Evolutionary conservation across 1,284 basidiomycete species (phyloP).

Genomic region (Papiliotrema flavescens): DNA sequence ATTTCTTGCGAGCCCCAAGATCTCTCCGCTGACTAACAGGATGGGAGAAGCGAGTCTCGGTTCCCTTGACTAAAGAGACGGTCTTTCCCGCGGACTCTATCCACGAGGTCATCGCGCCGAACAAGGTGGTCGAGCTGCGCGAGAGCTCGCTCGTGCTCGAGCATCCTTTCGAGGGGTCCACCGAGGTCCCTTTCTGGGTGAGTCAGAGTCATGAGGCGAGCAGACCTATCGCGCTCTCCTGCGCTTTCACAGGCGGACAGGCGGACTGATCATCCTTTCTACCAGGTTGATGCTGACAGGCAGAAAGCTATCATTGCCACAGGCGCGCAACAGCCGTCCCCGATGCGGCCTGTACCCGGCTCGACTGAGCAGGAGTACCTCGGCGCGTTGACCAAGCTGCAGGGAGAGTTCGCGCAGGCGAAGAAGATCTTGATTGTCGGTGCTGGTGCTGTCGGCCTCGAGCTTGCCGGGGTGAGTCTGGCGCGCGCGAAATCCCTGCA

Average conservation of each 20-base stretch:
- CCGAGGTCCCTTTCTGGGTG: conserved; percentile 45
- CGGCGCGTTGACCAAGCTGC: conserved; percentile 24
- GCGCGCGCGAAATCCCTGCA: too few relatives aligned
- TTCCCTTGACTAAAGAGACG: conserved; percentile 30
- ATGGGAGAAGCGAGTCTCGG: conserved; percentile 46
- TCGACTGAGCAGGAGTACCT: conserved; percentile 23
- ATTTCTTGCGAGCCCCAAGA: too few relatives aligned
- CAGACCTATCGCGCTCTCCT: too few relatives aligned
- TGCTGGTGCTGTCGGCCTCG: conserved; percentile 52
- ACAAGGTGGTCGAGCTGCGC: conserved; percentile 44
- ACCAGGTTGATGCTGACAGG: neutral
- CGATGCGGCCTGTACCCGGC: conserved; percentile 38
- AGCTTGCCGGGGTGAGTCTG: conserved; percentile 49
- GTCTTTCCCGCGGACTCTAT: conserved; percentile 37
- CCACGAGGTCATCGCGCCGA: conserved; percentile 36
- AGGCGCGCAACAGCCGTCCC: conserved; percentile 40
- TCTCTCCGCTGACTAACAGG: conserved; percentile 20
- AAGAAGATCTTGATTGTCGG: conserved; percentile 46
- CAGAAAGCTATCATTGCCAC: conserved; percentile 43
- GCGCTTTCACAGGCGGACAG: too few relatives aligned
- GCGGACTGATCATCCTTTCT: neutral
- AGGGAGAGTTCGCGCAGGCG: conserved; percentile 37
- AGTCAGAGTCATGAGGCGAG: conserved; percentile 8
- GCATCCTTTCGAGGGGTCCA: conserved; percentile 42
- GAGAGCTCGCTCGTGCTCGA: conserved; percentile 39